phyloP scores from a whole-genome alignment of 2,329 filamentous ascomycete species.

The Chaetomium sp. region DNA sequence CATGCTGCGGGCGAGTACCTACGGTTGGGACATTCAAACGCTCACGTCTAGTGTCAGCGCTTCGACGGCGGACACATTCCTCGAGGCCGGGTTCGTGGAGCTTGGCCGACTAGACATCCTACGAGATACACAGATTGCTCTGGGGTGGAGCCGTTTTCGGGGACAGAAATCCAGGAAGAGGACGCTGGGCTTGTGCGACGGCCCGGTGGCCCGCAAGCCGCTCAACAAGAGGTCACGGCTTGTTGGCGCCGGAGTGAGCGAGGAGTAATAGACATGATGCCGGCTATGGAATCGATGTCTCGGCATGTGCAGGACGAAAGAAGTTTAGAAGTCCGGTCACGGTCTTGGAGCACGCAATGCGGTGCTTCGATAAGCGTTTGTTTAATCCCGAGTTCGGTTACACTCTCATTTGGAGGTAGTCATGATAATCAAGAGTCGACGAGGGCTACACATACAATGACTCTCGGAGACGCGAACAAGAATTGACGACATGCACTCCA shows the following conservation, averaged over 20 bases:
- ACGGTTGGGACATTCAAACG: conserved; percentile 2
- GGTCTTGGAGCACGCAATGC: background rate
- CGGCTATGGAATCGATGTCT: background rate
- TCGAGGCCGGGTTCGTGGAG: background rate
- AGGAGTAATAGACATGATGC: background rate
- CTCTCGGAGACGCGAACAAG: background rate
- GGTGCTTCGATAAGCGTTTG: background rate
- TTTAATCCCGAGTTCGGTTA: background rate
- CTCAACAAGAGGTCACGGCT: background rate
- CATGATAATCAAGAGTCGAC: background rate
- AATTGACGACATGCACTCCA: background rate
- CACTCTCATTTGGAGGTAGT: background rate
- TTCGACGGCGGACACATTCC: background rate
- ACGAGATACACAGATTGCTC: background rate
- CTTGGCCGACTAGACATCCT: conserved; percentile 5
- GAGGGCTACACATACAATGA: background rate
- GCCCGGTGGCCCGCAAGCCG: background rate
- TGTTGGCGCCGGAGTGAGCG: background rate
- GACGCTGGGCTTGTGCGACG: background rate
- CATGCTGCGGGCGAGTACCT: background rate
- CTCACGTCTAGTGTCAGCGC: background rate
- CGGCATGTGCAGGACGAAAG: background rate
- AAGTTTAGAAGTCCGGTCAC: background rate
- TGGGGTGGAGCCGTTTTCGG: background rate
- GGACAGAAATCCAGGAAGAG: background rate